These are phyloP conservation scores for Lachancea nothofagi DNA, from an alignment of 805 yeast genomes.

Conservation along the genomic window DNA sequence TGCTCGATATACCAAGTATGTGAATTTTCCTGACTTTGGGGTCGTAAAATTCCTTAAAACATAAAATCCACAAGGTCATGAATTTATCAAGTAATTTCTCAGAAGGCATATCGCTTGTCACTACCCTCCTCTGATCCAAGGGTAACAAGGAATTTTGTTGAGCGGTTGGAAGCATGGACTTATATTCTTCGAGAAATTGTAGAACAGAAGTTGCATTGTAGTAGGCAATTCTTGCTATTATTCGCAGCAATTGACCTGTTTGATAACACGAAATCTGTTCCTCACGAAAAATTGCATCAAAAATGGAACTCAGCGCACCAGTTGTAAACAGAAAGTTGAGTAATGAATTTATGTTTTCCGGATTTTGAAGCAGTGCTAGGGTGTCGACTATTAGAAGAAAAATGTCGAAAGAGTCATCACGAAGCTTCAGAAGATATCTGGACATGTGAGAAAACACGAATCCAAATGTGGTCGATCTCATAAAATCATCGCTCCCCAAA, in stretches of 20 bases:
- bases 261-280: constrained; percentile 30
- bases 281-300: constrained; percentile 28
- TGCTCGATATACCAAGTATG: constrained; percentile 53
- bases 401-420: constrained; percentile 61
- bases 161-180: constrained; percentile 19
- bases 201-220: constrained; percentile 31
- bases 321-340: constrained; percentile 26
- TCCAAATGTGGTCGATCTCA: constrained; percentile 24
- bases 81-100: constrained; percentile 28
- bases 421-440: constrained; percentile 50
- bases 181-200: constrained; percentile 27
- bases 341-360: constrained; percentile 20
- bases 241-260: constrained; percentile 32
- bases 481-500: constrained; percentile 36
- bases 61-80: constrained; percentile 37
- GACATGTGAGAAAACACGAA: constrained; percentile 44
- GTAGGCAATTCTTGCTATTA: constrained; percentile 35
- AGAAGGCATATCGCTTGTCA: constrained; percentile 25
- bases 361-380: constrained; percentile 23
- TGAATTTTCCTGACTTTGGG: constrained; percentile 70
- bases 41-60: constrained; percentile 57
- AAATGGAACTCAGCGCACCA: constrained; percentile 23
- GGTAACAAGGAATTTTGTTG: constrained; percentile 21
- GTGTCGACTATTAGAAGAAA: constrained; percentile 39
- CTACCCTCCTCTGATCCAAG: constrained; percentile 17